Conservation (phyloP, 2,329 filamentous ascomycete genomes). For the Penicillium sp. region DNA sequence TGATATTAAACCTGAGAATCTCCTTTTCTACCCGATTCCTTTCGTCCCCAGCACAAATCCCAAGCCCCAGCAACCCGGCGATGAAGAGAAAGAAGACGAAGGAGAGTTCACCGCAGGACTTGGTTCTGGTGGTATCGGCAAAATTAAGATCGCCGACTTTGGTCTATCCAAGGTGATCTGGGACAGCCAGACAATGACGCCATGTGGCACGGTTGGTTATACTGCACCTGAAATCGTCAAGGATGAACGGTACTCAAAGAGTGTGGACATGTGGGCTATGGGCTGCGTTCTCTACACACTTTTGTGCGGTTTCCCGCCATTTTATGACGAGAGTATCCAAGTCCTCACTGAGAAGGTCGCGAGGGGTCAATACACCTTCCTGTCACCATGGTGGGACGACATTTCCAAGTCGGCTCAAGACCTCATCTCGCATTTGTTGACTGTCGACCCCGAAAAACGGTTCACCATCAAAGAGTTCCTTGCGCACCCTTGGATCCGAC, state of each 20-base stretch:
- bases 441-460: conserved; percentile 91
- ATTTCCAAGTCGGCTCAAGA: conserved; percentile 96
- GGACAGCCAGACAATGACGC: conserved; percentile 98
- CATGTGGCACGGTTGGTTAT: conserved; percentile 98
- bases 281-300: conserved; percentile 97
- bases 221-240: conserved; percentile 98
- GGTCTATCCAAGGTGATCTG: conserved; percentile 97
- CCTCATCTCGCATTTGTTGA: conserved; percentile 87
- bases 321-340: conserved; percentile 98
- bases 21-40: conserved; percentile 86
- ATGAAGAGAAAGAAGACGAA: conserved; percentile 97
- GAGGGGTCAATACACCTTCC: conserved; percentile 92
- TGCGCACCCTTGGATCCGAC: conserved; percentile 88
- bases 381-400: conserved; percentile 99
- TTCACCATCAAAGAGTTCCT: conserved; percentile 94
- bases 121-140: conserved; percentile 87
- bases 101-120: conserved; percentile 84
- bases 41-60: conserved; percentile 79
- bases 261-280: conserved; percentile 98
- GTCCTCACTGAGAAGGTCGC: conserved; percentile 97
- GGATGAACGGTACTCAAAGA: conserved; percentile 97
- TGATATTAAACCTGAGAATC: conserved; percentile 92
- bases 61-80: conserved; percentile 80
- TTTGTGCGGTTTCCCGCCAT: conserved; percentile 95
- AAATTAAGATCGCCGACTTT: conserved; percentile 98